Conservation (phyloP, 2,329 filamentous ascomycete species). For the Monilinia fructigena region DNA sequence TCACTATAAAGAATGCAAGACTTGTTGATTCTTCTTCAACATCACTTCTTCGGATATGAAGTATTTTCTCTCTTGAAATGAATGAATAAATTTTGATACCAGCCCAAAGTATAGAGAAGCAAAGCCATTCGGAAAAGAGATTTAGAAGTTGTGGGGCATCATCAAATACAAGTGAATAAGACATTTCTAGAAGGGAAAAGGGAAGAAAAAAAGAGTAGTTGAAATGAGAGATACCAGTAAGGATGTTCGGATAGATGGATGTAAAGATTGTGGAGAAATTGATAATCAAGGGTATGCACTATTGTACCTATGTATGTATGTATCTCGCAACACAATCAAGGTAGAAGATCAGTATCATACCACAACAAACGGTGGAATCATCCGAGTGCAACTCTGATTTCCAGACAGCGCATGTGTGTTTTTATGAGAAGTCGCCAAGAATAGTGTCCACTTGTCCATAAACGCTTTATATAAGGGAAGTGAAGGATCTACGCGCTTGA, state of each 20-base stretch:
- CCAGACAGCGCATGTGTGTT: background rate
- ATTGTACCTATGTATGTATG: too few relatives aligned
- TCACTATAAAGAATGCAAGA: conserved; percentile 21
- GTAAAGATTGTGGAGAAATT: background rate
- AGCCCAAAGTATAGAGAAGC: conserved; percentile 21
- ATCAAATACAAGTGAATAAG: background rate
- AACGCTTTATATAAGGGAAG: background rate
- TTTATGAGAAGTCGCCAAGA: conserved; percentile 21
- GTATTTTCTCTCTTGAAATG: conserved; percentile 1
- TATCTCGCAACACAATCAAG: background rate
- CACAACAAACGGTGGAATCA: background rate
- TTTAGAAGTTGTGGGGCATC: conserved; percentile 13
- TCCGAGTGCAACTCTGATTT: conserved; percentile 15
- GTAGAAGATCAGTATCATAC: background rate
- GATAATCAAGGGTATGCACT: conserved; percentile 3
- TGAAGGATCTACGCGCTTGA: conserved; percentile 14
- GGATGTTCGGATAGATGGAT: background rate
- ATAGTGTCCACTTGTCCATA: conserved; percentile 16
- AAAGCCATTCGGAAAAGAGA: conserved; percentile 18
- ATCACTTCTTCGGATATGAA: background rate
- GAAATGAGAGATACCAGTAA: background rate
- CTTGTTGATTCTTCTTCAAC: conserved; percentile 14
- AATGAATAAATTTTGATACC: conserved; percentile 20
- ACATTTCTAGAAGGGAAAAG: conserved; percentile 21
- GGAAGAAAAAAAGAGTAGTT: background rate